Percentiles rank a stretch among this genome's conserved stretches.
These are phyloP conservation scores for Auricularia heimuer DNA, from an alignment of 768 basidiomycete species.

Conservation along the genomic window DNA sequence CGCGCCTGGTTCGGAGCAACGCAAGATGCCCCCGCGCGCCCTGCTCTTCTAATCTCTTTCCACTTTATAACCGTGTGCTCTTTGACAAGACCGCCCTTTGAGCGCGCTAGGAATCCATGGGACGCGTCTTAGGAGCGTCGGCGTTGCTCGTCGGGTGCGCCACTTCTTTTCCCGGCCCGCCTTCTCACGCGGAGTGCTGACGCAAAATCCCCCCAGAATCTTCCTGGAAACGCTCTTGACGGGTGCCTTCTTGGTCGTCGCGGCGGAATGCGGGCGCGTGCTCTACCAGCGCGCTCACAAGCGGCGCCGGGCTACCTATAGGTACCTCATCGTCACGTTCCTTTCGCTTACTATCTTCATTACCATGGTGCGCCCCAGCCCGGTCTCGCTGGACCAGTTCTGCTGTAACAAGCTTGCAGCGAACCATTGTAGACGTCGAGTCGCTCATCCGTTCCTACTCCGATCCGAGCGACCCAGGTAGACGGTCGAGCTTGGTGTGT, in stretches of 20 bases:
- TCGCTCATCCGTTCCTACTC: neutral
- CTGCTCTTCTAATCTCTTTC: too few relatives aligned
- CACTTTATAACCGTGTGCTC: too few relatives aligned
- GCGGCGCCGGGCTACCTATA: neutral
- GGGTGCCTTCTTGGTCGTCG: neutral
- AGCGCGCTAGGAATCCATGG: too few relatives aligned
- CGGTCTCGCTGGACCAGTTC: neutral
- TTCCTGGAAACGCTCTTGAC: neutral
- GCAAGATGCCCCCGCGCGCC: too few relatives aligned
- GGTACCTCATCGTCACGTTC: neutral
- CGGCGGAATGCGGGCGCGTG: neutral
- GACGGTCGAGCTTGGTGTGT: neutral
- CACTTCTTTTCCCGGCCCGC: too few relatives aligned
- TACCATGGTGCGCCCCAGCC: neutral
- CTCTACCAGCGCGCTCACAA: neutral
- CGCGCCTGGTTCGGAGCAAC: too few relatives aligned
- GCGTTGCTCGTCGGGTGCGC: too few relatives aligned
- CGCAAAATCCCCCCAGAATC: neutral
- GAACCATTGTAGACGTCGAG: neutral
- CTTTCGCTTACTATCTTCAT: neutral
- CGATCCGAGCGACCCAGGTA: neutral
- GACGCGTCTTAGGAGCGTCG: too few relatives aligned
- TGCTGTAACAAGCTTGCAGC: neutral
- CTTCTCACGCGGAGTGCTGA: too few relatives aligned
- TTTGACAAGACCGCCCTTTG: too few relatives aligned